Percentiles rank a stretch among this genome's conserved stretches.
These are phyloP conservation scores for Botrytis porri DNA, from an alignment of 2,329 filamentous ascomycete genomes.

Conservation along the genomic window DNA sequence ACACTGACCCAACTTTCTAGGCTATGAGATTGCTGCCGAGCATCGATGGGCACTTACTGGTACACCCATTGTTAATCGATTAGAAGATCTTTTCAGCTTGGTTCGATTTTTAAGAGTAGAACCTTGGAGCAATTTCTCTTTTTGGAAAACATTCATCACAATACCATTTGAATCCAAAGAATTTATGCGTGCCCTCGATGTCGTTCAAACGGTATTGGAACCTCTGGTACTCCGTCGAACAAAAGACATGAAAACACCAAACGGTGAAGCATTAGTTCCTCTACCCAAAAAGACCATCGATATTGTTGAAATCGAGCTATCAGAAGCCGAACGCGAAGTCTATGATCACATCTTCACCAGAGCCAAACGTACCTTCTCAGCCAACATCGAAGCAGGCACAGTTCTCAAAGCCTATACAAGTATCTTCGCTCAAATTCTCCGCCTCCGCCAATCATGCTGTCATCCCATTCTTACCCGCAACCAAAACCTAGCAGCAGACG, in stretches of 20 bases:
- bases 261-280: slow-evolving; percentile 76
- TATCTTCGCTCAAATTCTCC: slow-evolving; percentile 93
- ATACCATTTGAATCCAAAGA: slow-evolving; percentile 95
- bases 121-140: slow-evolving; percentile 98
- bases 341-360: slow-evolving; percentile 86
- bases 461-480: slow-evolving; percentile 89
- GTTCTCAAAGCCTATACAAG: slow-evolving; percentile 94
- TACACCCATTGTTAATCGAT: slow-evolving; percentile 92
- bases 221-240: slow-evolving; percentile 92
- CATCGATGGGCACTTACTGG: slow-evolving; percentile 94
- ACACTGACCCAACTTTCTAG: slow-evolving; percentile 1
- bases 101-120: slow-evolving; percentile 91
- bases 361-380: slow-evolving; percentile 79
- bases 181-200: slow-evolving; percentile 88
- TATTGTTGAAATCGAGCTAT: slow-evolving; percentile 86
- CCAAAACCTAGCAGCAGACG: slow-evolving; percentile 78
- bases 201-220: slow-evolving; percentile 94
- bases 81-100: slow-evolving; percentile 92
- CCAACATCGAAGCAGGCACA: slow-evolving; percentile 87
- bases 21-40: slow-evolving; percentile 75
- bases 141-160: slow-evolving; percentile 98
- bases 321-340: slow-evolving; percentile 79
- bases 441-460: slow-evolving; percentile 89
- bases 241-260: slow-evolving; percentile 96
- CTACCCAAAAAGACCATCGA: slow-evolving; percentile 77